A percentile compares a stretch with the other conserved stretches of the same genome.
phyloP scores from a whole-genome alignment of 176 grass and related monocot genomes.

The Oryza rufipogon region DNA sequence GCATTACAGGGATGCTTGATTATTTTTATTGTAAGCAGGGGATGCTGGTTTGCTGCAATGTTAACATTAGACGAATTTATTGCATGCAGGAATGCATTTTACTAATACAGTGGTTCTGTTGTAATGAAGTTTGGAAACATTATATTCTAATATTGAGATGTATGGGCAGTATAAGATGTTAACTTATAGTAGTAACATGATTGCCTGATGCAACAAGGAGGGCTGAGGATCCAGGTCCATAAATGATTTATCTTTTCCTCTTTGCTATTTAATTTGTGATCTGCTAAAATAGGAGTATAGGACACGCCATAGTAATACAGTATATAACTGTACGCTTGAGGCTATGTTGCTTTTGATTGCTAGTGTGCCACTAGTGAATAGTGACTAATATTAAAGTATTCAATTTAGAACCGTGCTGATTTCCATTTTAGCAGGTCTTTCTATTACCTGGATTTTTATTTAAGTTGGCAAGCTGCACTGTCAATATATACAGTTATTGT shows the following conservation, averaged over 20 bases:
- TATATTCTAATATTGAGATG: neutral
- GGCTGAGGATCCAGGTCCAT: neutral
- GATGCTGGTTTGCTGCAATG: neutral
- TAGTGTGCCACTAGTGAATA: neutral
- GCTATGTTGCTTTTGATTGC: neutral
- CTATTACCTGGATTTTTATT: neutral
- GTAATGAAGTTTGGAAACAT: neutral
- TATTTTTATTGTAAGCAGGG: neutral
- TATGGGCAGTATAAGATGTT: neutral
- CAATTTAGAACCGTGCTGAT: neutral
- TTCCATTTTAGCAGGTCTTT: slow-evolving; percentile 17
- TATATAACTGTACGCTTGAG: neutral
- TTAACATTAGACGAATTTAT: slow-evolving; percentile 18
- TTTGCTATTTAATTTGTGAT: neutral
- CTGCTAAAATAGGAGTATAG: neutral
- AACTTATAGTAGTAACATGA: neutral
- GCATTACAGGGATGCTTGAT: neutral
- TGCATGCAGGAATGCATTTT: neutral
- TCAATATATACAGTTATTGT: neutral
- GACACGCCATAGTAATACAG: neutral
- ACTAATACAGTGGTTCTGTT: neutral
- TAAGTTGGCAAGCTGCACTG: neutral
- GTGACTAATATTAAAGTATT: neutral
- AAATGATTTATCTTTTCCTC: neutral
- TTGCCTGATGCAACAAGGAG: neutral